Evolutionary conservation across 164 flowering plant species (phyloP), one percentile per base, ranked within the genome.

Genomic region (Kalanchoe fedtschenkoi): DNA sequence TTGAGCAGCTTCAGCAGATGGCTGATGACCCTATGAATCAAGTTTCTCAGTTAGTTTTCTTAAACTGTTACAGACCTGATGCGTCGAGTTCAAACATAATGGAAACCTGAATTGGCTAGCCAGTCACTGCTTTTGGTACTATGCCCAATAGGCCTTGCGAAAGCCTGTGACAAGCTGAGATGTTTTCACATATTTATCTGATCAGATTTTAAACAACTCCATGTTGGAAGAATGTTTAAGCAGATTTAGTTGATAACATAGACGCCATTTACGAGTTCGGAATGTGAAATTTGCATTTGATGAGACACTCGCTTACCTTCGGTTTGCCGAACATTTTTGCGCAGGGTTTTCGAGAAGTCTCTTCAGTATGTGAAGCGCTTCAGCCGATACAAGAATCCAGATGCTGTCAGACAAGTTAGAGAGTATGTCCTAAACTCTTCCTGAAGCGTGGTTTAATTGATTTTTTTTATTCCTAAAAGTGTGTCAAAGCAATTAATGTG

Each of bases 361-460:
- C 74, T 81, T 76, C 99, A 90, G 75, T 95, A 95, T 78, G 99
- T 95, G 68, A 90, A 91, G 78, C 92, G 97, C 56, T 95, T 95
- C 65, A 95, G 99, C 78, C 87, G 99, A n/a, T 93, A 90, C 65
- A 88, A 85, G 66, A 88, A 93, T 69, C 89, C 95, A 34, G 99
- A 95, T 75, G 92, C 99, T 59, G 96, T 95, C 58, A 74, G 88
- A 72, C 99, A 95, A 79, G 97, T 87, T 65, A 78, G 99, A 77
- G 99, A 95, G 95, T 91, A 91, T 89, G 92, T 96, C 83, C 69
- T 13, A 29, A 57, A 11, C 62, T 69, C 34, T 19, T 6, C 17
- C 26, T 26, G 8, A 19, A 15, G 51, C 29, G 35, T 35, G 1
- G 32, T 37, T 19, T 63, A 15, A 15, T 63, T 47, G 30, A 6